Evolutionary conservation across 805 yeast genomes (phyloP).

Genomic region (Blastobotrys attinorum): DNA sequence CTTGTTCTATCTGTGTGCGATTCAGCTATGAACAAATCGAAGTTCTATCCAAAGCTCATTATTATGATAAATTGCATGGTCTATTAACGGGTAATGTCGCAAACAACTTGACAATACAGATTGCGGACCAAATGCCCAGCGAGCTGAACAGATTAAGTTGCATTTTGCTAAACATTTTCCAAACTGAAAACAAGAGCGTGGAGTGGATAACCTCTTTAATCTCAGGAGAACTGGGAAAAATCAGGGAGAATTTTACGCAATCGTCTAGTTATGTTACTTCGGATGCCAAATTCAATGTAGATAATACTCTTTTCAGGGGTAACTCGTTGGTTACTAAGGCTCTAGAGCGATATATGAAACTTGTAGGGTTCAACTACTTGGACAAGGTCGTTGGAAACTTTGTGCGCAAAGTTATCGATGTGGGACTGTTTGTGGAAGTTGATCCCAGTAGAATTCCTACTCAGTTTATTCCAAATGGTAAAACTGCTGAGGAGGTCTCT

Average conservation of each 20-base stretch:
- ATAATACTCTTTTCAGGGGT: slow-evolving; percentile 71
- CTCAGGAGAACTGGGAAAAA: slow-evolving; percentile 47
- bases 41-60: slow-evolving; percentile 44
- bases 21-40: slow-evolving; percentile 19
- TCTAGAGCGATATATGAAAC: slow-evolving; percentile 63
- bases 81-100: slow-evolving; percentile 36
- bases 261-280: slow-evolving; percentile 5
- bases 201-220: slow-evolving; percentile 68
- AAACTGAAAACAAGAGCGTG: slow-evolving; percentile 57
- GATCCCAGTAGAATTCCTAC: slow-evolving; percentile 57
- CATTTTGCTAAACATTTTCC: slow-evolving; percentile 64
- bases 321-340: slow-evolving; percentile 77
- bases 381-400: slow-evolving; percentile 67
- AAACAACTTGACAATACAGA: slow-evolving; percentile 31
- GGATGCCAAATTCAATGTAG: slow-evolving; percentile 30
- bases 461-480: slow-evolving; percentile 15
- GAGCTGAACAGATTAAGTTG: slow-evolving; percentile 21
- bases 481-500: slow-evolving; percentile 26
- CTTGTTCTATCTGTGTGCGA: slow-evolving; percentile 23
- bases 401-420: slow-evolving; percentile 43
- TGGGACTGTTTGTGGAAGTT: slow-evolving; percentile 58
- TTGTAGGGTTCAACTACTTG: slow-evolving; percentile 74
- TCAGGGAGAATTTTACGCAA: slow-evolving; percentile 20
- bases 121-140: slow-evolving; percentile 40
- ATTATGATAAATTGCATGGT: slow-evolving; percentile 56